phyloP scores from a whole-genome alignment of 495 filamentous ascomycete genomes.

The Hypoxylon trugodes region DNA sequence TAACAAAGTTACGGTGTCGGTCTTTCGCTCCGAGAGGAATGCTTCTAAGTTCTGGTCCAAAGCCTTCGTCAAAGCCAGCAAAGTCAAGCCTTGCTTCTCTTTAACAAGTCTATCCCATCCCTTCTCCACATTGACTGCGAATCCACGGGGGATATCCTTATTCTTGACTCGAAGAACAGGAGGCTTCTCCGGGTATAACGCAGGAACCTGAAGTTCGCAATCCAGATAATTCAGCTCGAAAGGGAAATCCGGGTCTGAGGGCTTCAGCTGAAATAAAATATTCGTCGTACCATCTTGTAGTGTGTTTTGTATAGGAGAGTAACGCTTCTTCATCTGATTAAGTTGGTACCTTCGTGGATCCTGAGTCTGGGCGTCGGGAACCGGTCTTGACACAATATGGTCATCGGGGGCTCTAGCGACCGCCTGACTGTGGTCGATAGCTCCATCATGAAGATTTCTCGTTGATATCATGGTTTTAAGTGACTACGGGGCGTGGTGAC shows the following conservation, averaged over 20 bases:
- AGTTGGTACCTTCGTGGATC: constrained; percentile 81
- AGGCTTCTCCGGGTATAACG: constrained; percentile 63
- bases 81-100: constrained; percentile 62
- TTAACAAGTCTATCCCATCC: constrained; percentile 77
- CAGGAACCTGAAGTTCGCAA: constrained; percentile 75
- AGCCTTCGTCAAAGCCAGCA: constrained; percentile 73
- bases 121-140: constrained; percentile 79
- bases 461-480: constrained; percentile 39
- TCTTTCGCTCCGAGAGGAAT: constrained; percentile 75
- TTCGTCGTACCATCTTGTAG: constrained; percentile 61
- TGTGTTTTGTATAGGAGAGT: constrained; percentile 65
- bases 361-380: constrained; percentile 68
- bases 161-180: constrained; percentile 75
- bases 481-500: background rate
- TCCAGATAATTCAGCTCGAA: constrained; percentile 78
- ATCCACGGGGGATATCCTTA: constrained; percentile 79
- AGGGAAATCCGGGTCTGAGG: constrained; percentile 90
- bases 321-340: constrained; percentile 77
- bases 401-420: constrained; percentile 50
- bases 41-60: constrained; percentile 79
- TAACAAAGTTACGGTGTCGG: constrained; percentile 80
- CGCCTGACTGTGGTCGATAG: constrained; percentile 48
- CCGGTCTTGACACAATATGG: constrained; percentile 68
- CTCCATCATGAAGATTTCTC: constrained; percentile 27
- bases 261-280: constrained; percentile 69